phyloP scores from a whole-genome alignment of 768 basidiomycete species.

The Lactifluus piperatus region DNA sequence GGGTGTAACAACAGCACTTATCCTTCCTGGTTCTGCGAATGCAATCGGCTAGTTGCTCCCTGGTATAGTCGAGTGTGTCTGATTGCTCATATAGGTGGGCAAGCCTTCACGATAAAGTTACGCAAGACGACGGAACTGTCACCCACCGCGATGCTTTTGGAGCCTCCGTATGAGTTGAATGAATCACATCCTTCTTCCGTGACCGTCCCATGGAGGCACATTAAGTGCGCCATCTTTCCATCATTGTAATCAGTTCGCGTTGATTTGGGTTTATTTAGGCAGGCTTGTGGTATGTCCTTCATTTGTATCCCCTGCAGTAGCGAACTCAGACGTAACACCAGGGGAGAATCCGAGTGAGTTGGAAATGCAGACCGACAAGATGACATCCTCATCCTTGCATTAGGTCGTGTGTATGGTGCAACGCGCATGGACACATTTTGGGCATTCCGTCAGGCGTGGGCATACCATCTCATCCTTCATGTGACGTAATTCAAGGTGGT shows the following conservation, averaged over 20 bases:
- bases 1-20: conserved; percentile 68
- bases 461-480: conserved; percentile 34
- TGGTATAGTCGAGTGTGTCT: neutral
- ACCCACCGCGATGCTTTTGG: conserved; percentile 65
- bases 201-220: conserved; percentile 55
- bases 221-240: conserved; percentile 44
- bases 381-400: neutral
- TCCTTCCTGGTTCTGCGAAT: conserved; percentile 63
- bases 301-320: neutral
- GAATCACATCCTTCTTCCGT: conserved; percentile 38
- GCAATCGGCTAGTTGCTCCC: conserved; percentile 7
- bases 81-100: conserved; percentile 44
- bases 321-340: conserved; percentile 15
- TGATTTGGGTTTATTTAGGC: conserved; percentile 29
- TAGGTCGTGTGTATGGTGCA: conserved; percentile 24
- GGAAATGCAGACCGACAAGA: neutral
- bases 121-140: conserved; percentile 66
- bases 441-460: conserved; percentile 55
- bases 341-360: conserved; percentile 50
- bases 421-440: conserved; percentile 66
- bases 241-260: neutral
- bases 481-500: conserved; percentile 34
- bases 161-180: conserved; percentile 60
- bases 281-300: conserved; percentile 42
- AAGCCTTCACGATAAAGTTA: conserved; percentile 73